Conservation (phyloP, 768 basidiomycete genomes). For the Zangia roseola region DNA sequence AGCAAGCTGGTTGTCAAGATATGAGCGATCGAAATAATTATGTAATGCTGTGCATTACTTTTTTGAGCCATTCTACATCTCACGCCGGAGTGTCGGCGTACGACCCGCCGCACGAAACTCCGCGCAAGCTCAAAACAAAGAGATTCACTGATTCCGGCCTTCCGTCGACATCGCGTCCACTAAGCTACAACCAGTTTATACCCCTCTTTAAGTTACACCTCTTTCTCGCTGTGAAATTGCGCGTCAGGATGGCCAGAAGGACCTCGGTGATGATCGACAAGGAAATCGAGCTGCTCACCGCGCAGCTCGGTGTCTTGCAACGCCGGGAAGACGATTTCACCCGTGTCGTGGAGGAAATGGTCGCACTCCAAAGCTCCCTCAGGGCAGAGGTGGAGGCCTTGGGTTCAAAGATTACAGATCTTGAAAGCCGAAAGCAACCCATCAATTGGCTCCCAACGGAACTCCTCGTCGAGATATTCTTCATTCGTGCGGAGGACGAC, state of each 20-base stretch:
- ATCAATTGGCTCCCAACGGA: slow-evolving; percentile 53
- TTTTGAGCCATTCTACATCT: too few species aligned
- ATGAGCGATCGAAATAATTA: too few species aligned
- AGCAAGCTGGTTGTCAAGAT: too few species aligned
- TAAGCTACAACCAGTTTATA: not conserved
- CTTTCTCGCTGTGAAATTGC: not conserved
- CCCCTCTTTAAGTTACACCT: not conserved
- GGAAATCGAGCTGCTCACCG: slow-evolving; percentile 38
- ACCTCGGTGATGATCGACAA: slow-evolving; percentile 30
- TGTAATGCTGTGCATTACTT: too few species aligned
- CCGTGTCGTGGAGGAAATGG: slow-evolving; percentile 41
- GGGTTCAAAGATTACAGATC: slow-evolving; percentile 28
- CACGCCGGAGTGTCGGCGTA: too few species aligned
- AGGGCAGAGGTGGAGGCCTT: slow-evolving; percentile 33
- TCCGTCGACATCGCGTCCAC: not conserved
- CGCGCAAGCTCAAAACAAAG: not conserved
- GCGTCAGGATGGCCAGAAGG: slow-evolving; percentile 19
- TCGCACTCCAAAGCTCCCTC: slow-evolving; percentile 36
- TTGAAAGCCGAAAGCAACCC: slow-evolving; percentile 44
- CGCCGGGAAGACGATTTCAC: slow-evolving; percentile 41
- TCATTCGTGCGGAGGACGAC: slow-evolving; percentile 28
- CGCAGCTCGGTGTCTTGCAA: slow-evolving; percentile 37
- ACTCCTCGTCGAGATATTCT: slow-evolving; percentile 45
- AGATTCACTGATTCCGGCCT: too few species aligned
- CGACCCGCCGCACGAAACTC: not conserved